Conservation (phyloP, 805 yeast genomes). For the Ogataea degrootiae region DNA sequence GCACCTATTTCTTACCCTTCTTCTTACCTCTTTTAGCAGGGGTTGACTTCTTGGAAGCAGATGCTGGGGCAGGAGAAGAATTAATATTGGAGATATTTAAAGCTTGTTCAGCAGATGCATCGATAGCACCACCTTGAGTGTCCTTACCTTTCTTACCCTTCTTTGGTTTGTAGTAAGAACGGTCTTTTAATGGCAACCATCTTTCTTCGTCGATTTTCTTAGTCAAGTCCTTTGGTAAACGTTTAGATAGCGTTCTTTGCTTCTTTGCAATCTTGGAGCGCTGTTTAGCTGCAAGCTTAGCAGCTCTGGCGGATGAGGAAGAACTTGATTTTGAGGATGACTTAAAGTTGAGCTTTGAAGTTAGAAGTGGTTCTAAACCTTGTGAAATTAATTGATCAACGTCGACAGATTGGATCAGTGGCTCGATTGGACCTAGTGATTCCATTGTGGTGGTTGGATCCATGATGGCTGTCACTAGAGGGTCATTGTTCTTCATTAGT, state of each 20-base stretch:
- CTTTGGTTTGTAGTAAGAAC: slow-evolving; percentile 78
- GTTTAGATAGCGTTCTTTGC: slow-evolving; percentile 25
- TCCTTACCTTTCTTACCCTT: slow-evolving; percentile 53
- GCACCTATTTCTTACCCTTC: slow-evolving; percentile 24
- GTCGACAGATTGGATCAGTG: slow-evolving; percentile 29
- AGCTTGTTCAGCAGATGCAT: slow-evolving; percentile 39
- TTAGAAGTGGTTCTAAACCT: slow-evolving; percentile 25
- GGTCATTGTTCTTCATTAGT: slow-evolving; percentile 11
- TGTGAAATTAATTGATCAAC: slow-evolving; percentile 24
- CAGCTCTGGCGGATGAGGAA: not conserved
- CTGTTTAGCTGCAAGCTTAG: slow-evolving; percentile 4
- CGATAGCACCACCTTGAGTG: slow-evolving; percentile 60
- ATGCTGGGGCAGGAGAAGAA: slow-evolving; percentile 10
- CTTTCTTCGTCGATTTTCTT: slow-evolving; percentile 62
- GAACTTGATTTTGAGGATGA: not conserved
- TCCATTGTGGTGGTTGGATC: slow-evolving; percentile 4
- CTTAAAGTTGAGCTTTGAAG: slow-evolving; percentile 7
- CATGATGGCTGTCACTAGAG: slow-evolving; percentile 19
- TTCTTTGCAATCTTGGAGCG: slow-evolving; percentile 17
- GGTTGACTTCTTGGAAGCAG: slow-evolving; percentile 8
- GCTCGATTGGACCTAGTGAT: slow-evolving; percentile 18
- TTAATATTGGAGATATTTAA: slow-evolving; percentile 17
- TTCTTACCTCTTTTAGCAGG: slow-evolving; percentile 24
- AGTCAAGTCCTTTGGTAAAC: slow-evolving; percentile 20
- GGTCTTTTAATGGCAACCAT: slow-evolving; percentile 87